phyloP scores from a whole-genome alignment of 2,329 filamentous ascomycete genomes.

The Monilinia laxa region DNA sequence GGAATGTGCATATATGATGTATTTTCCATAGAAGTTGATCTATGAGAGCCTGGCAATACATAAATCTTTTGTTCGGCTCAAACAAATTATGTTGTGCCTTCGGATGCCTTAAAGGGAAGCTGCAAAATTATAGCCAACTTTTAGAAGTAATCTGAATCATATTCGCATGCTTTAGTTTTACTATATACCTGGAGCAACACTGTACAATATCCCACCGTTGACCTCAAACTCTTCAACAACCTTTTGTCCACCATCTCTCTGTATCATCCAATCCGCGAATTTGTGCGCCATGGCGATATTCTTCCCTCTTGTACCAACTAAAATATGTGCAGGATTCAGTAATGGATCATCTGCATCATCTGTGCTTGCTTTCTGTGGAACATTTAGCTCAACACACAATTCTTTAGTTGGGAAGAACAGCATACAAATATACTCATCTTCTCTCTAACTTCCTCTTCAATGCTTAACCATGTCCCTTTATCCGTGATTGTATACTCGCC shows the following conservation, averaged over 20 bases:
- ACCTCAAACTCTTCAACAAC: conserved; percentile 44
- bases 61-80: too few species aligned
- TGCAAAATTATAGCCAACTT: background rate
- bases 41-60: too few species aligned
- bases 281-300: conserved; percentile 41
- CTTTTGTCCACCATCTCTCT: conserved; percentile 41
- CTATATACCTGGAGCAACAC: conserved; percentile 38
- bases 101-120: background rate
- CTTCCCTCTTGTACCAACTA: conserved; percentile 42
- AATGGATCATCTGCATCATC: conserved; percentile 44
- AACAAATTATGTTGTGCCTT: background rate
- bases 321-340: conserved; percentile 47
- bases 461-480: conserved; percentile 46
- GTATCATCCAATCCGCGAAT: conserved; percentile 46
- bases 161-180: background rate
- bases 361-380: conserved; percentile 39
- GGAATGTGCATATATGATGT: too few species aligned
- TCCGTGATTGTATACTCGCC: conserved; percentile 51
- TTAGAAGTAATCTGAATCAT: background rate
- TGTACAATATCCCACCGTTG: conserved; percentile 43
- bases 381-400: conserved; percentile 21
- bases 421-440: conserved; percentile 42
- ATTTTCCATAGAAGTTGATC: too few species aligned
- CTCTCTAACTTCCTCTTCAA: conserved; percentile 41
- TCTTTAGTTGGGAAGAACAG: background rate